These are phyloP conservation scores for Mucor lusitanicus DNA, from an alignment of 371 early-diverging fungal genomes.

Conservation along the genomic window DNA sequence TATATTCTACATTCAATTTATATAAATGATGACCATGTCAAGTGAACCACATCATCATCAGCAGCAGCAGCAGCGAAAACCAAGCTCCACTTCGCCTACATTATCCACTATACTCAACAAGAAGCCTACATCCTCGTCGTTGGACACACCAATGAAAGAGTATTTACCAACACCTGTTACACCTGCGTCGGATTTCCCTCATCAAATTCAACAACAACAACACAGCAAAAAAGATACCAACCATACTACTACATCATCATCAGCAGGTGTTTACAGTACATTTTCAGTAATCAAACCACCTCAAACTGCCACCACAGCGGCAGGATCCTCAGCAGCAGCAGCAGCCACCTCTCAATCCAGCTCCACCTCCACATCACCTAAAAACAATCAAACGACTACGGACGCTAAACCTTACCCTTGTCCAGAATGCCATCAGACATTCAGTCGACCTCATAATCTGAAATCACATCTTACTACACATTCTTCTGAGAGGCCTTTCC, in stretches of 20 bases:
- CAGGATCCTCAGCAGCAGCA: not conserved
- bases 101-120: conserved; percentile 8
- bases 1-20: not conserved
- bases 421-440: conserved; percentile 40
- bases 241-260: not conserved
- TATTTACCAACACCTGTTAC: conserved; percentile 31
- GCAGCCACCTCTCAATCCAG: not conserved
- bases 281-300: conserved; percentile 28
- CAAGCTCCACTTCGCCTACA: conserved; percentile 6
- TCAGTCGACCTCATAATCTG: conserved; percentile 43
- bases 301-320: not conserved
- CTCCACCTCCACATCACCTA: not conserved
- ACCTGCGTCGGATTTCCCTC: conserved; percentile 26
- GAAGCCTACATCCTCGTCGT: not conserved
- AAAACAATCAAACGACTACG: not conserved
- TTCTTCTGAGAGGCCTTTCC: conserved; percentile 40
- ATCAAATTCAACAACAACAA: conserved; percentile 11
- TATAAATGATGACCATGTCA: conserved; percentile 5
- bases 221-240: conserved; percentile 12
- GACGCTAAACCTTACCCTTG: conserved; percentile 32
- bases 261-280: conserved; percentile 12
- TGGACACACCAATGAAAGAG: conserved; percentile 24
- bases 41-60: not conserved
- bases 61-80: not conserved
- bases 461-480: conserved; percentile 49